These are phyloP conservation scores for Stephanodiscus minutulus DNA, from an alignment of 108 stramenopile species.

Conservation along the genomic window DNA sequence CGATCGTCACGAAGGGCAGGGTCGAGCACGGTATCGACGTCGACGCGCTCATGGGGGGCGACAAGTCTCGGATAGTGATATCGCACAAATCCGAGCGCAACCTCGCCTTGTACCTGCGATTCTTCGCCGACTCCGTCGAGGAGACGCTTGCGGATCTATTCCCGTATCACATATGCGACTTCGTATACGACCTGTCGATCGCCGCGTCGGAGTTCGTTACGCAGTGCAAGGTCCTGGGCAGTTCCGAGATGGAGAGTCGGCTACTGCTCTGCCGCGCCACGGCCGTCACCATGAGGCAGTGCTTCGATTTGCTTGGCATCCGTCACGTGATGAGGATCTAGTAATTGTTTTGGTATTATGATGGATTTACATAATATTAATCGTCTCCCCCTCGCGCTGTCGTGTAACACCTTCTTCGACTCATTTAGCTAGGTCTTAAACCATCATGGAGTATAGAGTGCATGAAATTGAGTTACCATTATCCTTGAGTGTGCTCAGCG, in stretches of 20 bases:
- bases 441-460: too few relatives aligned
- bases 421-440: too few relatives aligned
- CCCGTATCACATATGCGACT: slow-evolving; percentile 97
- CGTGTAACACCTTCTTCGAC: too few relatives aligned
- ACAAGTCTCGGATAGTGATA: slow-evolving; percentile 59
- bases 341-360: too few relatives aligned
- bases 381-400: too few relatives aligned
- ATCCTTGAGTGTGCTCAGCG: too few relatives aligned
- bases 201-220: slow-evolving; percentile 95
- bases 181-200: slow-evolving; percentile 89
- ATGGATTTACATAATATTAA: too few relatives aligned
- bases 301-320: slow-evolving; percentile 87
- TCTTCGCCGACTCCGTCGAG: slow-evolving; percentile 85
- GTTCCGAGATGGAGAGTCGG: slow-evolving; percentile 89
- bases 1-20: slow-evolving; percentile 93
- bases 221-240: slow-evolving; percentile 91
- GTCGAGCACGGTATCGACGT: slow-evolving; percentile 79
- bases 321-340: slow-evolving; percentile 85
- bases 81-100: slow-evolving; percentile 91
- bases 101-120: slow-evolving; percentile 85
- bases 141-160: slow-evolving; percentile 81
- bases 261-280: slow-evolving; percentile 93
- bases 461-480: too few relatives aligned
- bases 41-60: slow-evolving; percentile 60
- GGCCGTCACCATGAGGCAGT: slow-evolving; percentile 87